phyloP scores from a whole-genome alignment of 441 rosid species.

The Mallotus repandus region DNA sequence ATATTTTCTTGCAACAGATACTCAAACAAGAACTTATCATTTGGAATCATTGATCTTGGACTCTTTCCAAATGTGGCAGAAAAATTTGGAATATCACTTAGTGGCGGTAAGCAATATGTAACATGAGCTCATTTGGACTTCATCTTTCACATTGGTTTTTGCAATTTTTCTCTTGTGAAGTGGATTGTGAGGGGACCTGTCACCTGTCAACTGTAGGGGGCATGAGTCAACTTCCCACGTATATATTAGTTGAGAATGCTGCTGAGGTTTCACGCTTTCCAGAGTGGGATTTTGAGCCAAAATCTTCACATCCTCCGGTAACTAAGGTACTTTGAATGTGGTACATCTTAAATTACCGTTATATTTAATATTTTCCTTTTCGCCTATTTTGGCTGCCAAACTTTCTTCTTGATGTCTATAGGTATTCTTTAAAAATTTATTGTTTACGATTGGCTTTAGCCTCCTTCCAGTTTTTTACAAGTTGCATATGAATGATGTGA shows the following conservation, averaged over 20 bases:
- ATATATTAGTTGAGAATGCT: conserved; percentile 74
- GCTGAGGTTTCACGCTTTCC: conserved; percentile 76
- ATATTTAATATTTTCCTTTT: background rate
- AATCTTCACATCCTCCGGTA: conserved; percentile 49
- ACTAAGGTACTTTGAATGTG: conserved; percentile 50
- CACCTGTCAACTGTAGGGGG: conserved; percentile 45
- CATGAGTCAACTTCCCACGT: conserved; percentile 80
- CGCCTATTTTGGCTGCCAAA: background rate
- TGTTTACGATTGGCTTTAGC: background rate
- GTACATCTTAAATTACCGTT: background rate
- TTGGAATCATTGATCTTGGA: conserved; percentile 83
- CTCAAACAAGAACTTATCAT: conserved; percentile 76
- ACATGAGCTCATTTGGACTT: conserved; percentile 1
- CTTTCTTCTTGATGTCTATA: background rate
- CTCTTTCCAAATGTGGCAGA: conserved; percentile 85
- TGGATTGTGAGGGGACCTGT: conserved; percentile 17
- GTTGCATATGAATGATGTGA: background rate
- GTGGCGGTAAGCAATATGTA: conserved; percentile 44
- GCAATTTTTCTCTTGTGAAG: conserved; percentile 7
- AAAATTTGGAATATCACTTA: conserved; percentile 80
- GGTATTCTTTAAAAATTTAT: background rate
- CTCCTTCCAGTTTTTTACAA: background rate
- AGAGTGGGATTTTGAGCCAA: conserved; percentile 61
- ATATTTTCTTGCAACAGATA: conserved; percentile 45
- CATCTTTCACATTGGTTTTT: conserved; percentile 14